Percentiles rank a stretch among this genome's conserved stretches.
Conservation (phyloP, 805 yeast species). For the Candida vartiovaarae region DNA sequence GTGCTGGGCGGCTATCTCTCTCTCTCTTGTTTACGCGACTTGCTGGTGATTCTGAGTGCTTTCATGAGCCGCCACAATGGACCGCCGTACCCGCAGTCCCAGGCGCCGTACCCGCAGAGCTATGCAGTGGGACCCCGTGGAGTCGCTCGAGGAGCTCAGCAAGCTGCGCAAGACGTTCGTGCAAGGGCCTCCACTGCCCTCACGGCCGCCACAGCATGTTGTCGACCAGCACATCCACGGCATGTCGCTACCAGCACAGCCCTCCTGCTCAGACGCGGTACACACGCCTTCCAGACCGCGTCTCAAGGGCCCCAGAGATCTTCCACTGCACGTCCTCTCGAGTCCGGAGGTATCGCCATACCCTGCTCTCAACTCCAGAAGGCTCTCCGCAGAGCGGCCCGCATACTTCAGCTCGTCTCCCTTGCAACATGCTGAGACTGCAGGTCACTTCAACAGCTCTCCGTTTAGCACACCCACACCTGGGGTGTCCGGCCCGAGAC, state of each 20-base stretch:
- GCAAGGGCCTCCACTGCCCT: slow-evolving; percentile 16
- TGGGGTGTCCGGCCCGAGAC: slow-evolving; percentile 7
- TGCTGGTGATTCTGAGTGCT: background rate
- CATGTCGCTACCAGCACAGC: background rate
- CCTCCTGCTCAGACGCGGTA: background rate
- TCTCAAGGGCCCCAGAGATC: slow-evolving; percentile 18
- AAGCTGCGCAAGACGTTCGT: slow-evolving; percentile 6
- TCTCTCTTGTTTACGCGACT: background rate
- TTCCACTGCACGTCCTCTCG: slow-evolving; percentile 7
- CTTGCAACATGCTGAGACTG: background rate
- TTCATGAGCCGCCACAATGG: background rate
- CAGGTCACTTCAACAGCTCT: background rate
- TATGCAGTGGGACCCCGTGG: slow-evolving; percentile 16
- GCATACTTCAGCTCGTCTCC: background rate
- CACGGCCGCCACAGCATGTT: slow-evolving; percentile 18
- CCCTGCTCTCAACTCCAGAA: background rate
- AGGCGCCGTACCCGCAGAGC: slow-evolving; percentile 11
- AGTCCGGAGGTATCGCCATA: background rate
- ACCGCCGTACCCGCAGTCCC: background rate
- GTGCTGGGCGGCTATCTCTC: no score
- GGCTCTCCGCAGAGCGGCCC: slow-evolving; percentile 4
- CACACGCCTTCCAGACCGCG: slow-evolving; percentile 2
- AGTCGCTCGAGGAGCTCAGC: slow-evolving; percentile 14
- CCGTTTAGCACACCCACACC: slow-evolving; percentile 1
- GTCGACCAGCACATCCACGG: slow-evolving; percentile 11